Base-by-base conservation (phyloP, 306 rosid species). In the Citrullus colocynthis region DNA sequence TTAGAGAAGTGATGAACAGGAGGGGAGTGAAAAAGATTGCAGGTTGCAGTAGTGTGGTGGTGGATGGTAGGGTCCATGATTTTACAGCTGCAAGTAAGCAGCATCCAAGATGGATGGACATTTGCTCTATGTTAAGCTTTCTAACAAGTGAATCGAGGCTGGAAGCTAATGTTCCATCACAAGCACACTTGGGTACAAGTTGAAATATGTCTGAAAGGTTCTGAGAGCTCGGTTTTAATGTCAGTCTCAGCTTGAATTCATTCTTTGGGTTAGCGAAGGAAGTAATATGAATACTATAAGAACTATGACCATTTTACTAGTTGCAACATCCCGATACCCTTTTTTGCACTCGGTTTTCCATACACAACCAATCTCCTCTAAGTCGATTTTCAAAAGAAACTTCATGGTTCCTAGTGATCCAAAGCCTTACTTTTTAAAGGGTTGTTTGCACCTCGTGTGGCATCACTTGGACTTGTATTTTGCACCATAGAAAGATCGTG, bases 1-100 rank as follows among this genome's bases (percentile, higher is more conserved):
- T 85, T 15, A 79, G 93, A 71, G 85, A 81, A 73, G 74, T 51
- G 39, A 89, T 89, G 93, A 87, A 87, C 49, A 74, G 77, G 69
- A 82, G 60, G 51, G 88, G 89, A 81, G 86, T 85, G 71, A 85
- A 82, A 80, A 89, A 89, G 93, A 85, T 79, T 2, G 89, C 86
- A 10, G 89, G 90, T 20, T 78, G 78, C 24, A 87, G 90, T 56
- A 80, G 80, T 69, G 80, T 89, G 34, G 78, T 76, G 11, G 76
- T 87, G 18, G 90, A 83, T 70, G 88, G 90, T 39, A 82, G 64
- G 37, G 56, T 73, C 48, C 84, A 87, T 79, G 81, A 85, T 74
- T 89, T 87, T 79, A 55, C 80, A 54, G 87, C 83, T 8, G 80
- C 87, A 4, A 87, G 83, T 77, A 85, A 75, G 58, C 82, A 77